phyloP scores from a whole-genome alignment of 768 basidiomycete genomes.

The Zangia roseola region DNA sequence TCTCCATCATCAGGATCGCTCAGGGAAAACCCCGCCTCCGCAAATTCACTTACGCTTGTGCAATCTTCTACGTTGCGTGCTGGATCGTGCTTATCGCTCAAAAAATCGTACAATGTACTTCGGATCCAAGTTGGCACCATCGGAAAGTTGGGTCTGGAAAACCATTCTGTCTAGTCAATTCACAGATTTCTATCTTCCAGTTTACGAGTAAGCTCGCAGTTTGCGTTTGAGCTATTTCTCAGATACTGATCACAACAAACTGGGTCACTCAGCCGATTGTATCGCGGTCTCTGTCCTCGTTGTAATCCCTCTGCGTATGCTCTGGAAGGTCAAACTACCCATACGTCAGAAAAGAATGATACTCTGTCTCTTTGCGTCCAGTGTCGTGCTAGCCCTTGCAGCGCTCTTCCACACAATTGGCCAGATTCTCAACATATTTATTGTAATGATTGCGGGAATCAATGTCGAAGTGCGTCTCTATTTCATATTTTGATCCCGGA shows the following conservation, averaged over 20 bases:
- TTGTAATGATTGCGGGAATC: conserved; percentile 8
- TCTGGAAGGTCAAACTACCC: conserved; percentile 23
- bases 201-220: conserved; percentile 11
- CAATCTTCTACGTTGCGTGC: conserved; percentile 1
- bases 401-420: conserved; percentile 15
- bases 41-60: conserved; percentile 10
- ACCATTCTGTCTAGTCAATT: conserved; percentile 9
- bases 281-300: conserved; percentile 15
- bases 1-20: conserved; percentile 19
- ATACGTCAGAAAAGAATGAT: conserved; percentile 24
- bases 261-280: conserved; percentile 14
- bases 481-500: background rate
- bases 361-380: conserved; percentile 20
- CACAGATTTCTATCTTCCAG: conserved; percentile 9
- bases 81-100: conserved; percentile 6
- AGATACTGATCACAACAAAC: background rate
- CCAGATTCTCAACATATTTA: conserved; percentile 7
- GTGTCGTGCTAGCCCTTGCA: conserved; percentile 14
- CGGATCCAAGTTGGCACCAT: conserved; percentile 11
- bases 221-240: too few relatives aligned
- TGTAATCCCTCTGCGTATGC: conserved; percentile 17
- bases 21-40: conserved; percentile 1
- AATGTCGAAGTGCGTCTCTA: conserved; percentile 17
- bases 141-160: background rate
- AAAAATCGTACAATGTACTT: conserved; percentile 11